Base-by-base conservation (phyloP, 805 yeast genomes). In the Candida saitoana region DNA sequence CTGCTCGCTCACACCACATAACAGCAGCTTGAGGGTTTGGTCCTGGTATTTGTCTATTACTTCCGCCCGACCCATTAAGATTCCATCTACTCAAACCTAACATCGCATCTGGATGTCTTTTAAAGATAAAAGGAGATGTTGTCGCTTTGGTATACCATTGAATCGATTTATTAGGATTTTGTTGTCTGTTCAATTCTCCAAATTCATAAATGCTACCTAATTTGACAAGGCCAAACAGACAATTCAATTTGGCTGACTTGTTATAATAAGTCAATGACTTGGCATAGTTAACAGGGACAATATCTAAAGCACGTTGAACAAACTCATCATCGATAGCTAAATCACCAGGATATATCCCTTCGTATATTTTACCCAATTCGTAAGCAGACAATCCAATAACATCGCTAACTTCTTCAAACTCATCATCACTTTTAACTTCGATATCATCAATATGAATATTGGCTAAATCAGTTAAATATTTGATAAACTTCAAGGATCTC, bases 291-390 rank as follows among this genome's bases (percentile, higher is more conserved):
- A 70, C 71, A 0, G 74, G 74, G 0, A 68, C 68, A 30, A 58
- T 44, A 43, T 64, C 63, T 33, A 68, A 50, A 2, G 67, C 57
- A 36, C 57, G 54, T 35, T 48, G 48, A 33, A 69, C 55, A 44
- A 70, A 70, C 22, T 56, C 65, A 46, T 65, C 69, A 2, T 66
- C 68, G 4, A 59, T 45, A 3, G 57, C 44, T 37, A 69, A 56
- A 46, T 68, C 72, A 3, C 72, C 73, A 4, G 75, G 74, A 47
- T 69, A 70, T 9, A 67, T 59, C 1, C 75, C 75, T 52, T 70
- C 75, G 48, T 67, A 67, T 31, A 70, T 59, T 41, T 60, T 60
- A 3, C 73, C 75, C 43, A 70, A 53, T 49, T 70, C 71, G 52
- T 52, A 68, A 38, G 62, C 60, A 2, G 74, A 70, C 49, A 58